phyloP scores from a whole-genome alignment of 2,329 filamentous ascomycete genomes.

The Paramyrothecium sp. region DNA sequence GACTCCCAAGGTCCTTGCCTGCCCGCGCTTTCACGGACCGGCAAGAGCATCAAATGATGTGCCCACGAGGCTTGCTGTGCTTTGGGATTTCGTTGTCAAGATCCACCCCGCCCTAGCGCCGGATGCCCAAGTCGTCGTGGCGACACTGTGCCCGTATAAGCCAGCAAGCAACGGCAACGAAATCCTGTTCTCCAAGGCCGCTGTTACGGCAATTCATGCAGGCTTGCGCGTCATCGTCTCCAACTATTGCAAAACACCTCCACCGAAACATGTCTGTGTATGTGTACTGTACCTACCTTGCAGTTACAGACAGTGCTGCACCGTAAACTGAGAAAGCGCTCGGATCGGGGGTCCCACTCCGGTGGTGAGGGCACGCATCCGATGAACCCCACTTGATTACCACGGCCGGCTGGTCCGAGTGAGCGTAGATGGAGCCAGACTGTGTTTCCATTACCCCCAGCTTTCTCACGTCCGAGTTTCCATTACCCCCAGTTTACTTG shows the following conservation, averaged over 20 bases:
- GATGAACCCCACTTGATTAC: slow-evolving; percentile 3
- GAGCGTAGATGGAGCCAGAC: not conserved
- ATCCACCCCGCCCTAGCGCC: too few relatives aligned
- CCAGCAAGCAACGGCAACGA: too few relatives aligned
- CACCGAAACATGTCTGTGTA: too few relatives aligned
- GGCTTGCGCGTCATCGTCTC: too few relatives aligned
- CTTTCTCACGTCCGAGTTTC: slow-evolving; percentile 26
- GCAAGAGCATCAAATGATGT: not conserved
- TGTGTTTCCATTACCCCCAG: slow-evolving; percentile 34
- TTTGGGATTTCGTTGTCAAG: too few relatives aligned
- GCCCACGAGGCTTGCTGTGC: not conserved
- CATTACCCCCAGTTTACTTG: slow-evolving; percentile 38
- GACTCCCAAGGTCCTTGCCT: not conserved
- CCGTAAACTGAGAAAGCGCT: not conserved
- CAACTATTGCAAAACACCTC: too few relatives aligned
- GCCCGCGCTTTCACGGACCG: not conserved
- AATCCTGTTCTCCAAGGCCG: too few relatives aligned
- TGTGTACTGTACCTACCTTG: too few relatives aligned
- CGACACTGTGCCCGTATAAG: too few relatives aligned
- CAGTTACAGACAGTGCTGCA: too few relatives aligned
- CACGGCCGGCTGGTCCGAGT: slow-evolving; percentile 7
- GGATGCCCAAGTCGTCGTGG: too few relatives aligned
- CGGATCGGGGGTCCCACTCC: not conserved
- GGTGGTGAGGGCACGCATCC: not conserved
- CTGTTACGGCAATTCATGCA: too few relatives aligned